A percentile compares a stretch with the other conserved stretches of the same genome.
Evolutionary conservation across 2,329 filamentous ascomycete species (phyloP).

Genomic region (Phoma herbarum): DNA sequence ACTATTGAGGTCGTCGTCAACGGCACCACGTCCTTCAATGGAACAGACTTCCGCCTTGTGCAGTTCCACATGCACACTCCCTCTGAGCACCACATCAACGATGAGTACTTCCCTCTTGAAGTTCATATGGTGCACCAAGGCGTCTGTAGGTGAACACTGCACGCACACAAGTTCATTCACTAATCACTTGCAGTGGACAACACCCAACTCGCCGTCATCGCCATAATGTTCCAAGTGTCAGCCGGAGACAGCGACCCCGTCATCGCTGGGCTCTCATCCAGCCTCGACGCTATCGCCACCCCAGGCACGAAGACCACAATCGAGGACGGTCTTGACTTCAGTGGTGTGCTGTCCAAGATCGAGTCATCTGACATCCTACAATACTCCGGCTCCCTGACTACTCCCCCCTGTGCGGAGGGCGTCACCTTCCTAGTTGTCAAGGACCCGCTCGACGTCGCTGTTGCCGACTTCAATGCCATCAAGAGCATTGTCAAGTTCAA

Average conservation of each 20-base stretch:
- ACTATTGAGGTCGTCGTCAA: constrained; percentile 66
- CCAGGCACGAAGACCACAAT: constrained; percentile 52
- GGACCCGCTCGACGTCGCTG: constrained; percentile 58
- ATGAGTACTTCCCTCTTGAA: constrained; percentile 59
- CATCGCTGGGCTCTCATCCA: constrained; percentile 40
- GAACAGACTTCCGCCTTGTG: constrained; percentile 55
- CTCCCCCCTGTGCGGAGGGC: constrained; percentile 68
- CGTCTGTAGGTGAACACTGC: constrained; percentile 45
- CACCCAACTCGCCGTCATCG: constrained; percentile 52
- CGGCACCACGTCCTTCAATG: constrained; percentile 56
- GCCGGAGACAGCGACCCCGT: constrained; percentile 43
- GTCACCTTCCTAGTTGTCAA: constrained; percentile 63
- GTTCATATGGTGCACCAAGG: constrained; percentile 68
- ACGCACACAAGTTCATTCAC: neutral
- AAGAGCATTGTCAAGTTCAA: constrained; percentile 65
- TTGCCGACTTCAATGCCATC: constrained; percentile 61
- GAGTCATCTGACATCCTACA: constrained; percentile 54
- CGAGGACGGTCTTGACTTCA: constrained; percentile 55
- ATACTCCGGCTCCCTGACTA: constrained; percentile 69
- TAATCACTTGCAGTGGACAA: constrained; percentile 38
- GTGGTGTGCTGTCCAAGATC: constrained; percentile 51
- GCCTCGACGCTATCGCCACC: constrained; percentile 51
- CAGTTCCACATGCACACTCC: constrained; percentile 71
- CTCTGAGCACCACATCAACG: constrained; percentile 64
- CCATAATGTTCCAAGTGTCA: constrained; percentile 55